Evolutionary conservation across 495 filamentous ascomycete genomes (phyloP).

Genomic region (Immersiella caudata): DNA sequence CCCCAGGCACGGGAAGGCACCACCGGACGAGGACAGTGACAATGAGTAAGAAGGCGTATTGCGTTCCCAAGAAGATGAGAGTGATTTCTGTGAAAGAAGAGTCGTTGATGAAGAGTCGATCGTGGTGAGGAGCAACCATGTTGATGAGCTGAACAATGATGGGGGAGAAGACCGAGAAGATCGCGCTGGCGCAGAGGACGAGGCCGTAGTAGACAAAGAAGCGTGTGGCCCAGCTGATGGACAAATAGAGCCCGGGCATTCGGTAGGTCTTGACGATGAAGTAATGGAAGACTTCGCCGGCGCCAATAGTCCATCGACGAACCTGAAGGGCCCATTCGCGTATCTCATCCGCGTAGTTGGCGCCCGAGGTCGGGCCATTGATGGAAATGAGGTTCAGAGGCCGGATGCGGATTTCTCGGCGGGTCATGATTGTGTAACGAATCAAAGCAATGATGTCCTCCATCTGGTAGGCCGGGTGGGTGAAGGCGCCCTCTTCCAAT

Average conservation of each 20-base stretch:
- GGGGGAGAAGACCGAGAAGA: slow-evolving; percentile 13
- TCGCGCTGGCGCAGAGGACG: slow-evolving; percentile 8
- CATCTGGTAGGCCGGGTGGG: slow-evolving; percentile 22
- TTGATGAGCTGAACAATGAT: slow-evolving; percentile 15
- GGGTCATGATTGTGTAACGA: slow-evolving; percentile 16
- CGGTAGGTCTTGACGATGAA: slow-evolving; percentile 20
- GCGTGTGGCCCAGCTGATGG: slow-evolving; percentile 12
- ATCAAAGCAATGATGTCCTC: slow-evolving; percentile 21
- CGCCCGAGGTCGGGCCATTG: slow-evolving; percentile 14
- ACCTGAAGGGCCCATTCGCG: slow-evolving; percentile 15
- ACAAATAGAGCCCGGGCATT: slow-evolving; percentile 11
- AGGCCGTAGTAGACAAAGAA: slow-evolving; percentile 19
- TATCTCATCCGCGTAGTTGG: slow-evolving; percentile 13
- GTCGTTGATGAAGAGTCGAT: slow-evolving; percentile 2
- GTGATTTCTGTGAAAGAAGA: neutral
- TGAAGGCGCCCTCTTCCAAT: slow-evolving; percentile 17
- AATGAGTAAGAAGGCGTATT: neutral
- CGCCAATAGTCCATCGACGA: slow-evolving; percentile 18
- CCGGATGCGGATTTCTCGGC: slow-evolving; percentile 15
- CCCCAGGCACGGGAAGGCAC: slow-evolving; percentile 1
- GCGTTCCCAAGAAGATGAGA: neutral
- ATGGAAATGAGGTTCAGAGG: slow-evolving; percentile 14
- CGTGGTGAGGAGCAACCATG: neutral
- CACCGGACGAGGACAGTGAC: neutral
- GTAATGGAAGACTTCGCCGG: slow-evolving; percentile 20